Percentiles rank a stretch among this genome's conserved stretches.
phyloP scores from a whole-genome alignment of 2,329 filamentous ascomycete genomes.

The Zymoseptoria pseudotritici region DNA sequence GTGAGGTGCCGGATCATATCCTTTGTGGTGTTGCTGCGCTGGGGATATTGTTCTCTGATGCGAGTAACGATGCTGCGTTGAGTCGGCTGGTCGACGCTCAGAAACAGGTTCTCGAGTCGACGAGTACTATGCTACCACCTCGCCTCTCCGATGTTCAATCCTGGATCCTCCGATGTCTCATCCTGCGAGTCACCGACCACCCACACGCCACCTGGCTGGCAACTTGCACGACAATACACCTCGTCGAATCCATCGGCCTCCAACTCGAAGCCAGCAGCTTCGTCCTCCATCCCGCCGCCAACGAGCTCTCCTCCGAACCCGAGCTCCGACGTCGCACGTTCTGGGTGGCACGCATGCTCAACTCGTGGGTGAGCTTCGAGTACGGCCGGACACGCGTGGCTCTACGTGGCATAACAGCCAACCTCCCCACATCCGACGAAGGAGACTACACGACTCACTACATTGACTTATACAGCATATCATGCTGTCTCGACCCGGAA shows the following conservation, averaged over 20 bases:
- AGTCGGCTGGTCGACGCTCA: constrained; percentile 32
- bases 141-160: constrained; percentile 38
- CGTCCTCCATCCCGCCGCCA: constrained; percentile 20
- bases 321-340: constrained; percentile 29
- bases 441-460: constrained; percentile 43
- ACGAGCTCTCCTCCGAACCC: constrained; percentile 17
- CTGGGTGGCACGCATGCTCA: constrained; percentile 50
- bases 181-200: constrained; percentile 47
- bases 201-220: constrained; percentile 52
- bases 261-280: constrained; percentile 34
- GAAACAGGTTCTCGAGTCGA: constrained; percentile 38
- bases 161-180: constrained; percentile 49
- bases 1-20: constrained; percentile 30
- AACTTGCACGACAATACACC: constrained; percentile 51
- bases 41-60: constrained; percentile 44
- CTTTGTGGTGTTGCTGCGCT: constrained; percentile 51
- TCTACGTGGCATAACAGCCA: constrained; percentile 40
- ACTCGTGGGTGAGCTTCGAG: constrained; percentile 54
- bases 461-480: constrained; percentile 46
- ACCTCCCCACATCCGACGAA: constrained; percentile 33
- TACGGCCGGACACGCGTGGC: constrained; percentile 48
- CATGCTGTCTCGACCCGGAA: constrained; percentile 49
- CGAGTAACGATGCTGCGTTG: constrained; percentile 10
- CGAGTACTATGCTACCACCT: constrained; percentile 31
- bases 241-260: constrained; percentile 48